phyloP scores from a whole-genome alignment of 2,329 filamentous ascomycete species.

The Sphaceloma murrayae region DNA sequence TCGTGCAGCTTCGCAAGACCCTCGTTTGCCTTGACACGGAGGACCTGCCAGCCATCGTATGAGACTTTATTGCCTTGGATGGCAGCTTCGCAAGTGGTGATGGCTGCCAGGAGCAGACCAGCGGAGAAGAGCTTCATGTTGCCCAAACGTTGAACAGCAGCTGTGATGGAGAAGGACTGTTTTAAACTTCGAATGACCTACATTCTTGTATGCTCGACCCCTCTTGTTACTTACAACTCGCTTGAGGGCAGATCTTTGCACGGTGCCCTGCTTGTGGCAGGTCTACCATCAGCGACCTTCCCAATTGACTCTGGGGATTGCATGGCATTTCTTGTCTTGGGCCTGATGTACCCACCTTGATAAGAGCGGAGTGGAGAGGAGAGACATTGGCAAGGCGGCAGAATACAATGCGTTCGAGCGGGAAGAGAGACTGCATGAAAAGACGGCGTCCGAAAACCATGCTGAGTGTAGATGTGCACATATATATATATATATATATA shows the following conservation, averaged over 20 bases:
- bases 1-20: constrained; percentile 7
- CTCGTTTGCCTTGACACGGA: constrained; percentile 9
- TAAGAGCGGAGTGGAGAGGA: not conserved
- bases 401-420: too few relatives aligned
- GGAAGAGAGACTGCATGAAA: not conserved
- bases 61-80: not conserved
- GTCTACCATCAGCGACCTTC: constrained; percentile 10
- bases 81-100: constrained; percentile 4
- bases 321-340: constrained; percentile 12
- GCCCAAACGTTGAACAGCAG: too few relatives aligned
- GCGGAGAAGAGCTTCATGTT: constrained; percentile 4
- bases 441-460: not conserved
- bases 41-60: constrained; percentile 10
- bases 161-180: not conserved
- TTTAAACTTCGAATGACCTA: not conserved
- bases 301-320: constrained; percentile 9
- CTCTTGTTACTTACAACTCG: not conserved
- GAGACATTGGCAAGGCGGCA: not conserved
- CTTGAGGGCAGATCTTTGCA: not conserved
- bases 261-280: not conserved
- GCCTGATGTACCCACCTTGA: constrained; percentile 1
- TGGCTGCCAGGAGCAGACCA: not conserved
- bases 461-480: not conserved
- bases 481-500: too few relatives aligned
- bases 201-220: not conserved